phyloP scores from a whole-genome alignment of 2,329 filamentous ascomycete genomes.

The Hypoxylon sp. region DNA sequence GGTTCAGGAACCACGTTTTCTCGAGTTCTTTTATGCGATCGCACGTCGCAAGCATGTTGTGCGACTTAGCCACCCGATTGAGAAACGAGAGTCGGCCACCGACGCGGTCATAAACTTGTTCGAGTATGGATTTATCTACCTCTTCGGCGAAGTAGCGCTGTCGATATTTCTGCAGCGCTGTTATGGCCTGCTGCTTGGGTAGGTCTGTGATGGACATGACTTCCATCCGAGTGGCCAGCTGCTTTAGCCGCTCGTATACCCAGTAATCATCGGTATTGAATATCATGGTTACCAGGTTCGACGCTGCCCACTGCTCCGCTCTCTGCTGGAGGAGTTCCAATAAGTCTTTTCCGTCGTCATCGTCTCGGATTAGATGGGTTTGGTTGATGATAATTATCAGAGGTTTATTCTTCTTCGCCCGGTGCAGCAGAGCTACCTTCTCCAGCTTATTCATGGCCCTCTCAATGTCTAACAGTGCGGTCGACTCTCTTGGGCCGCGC shows the following conservation, averaged over 20 bases:
- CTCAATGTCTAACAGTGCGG: slow-evolving; percentile 93
- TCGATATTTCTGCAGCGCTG: slow-evolving; percentile 84
- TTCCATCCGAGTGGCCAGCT: slow-evolving; percentile 93
- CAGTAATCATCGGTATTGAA: slow-evolving; percentile 99
- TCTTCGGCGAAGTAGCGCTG: slow-evolving; percentile 77
- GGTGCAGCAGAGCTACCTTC: slow-evolving; percentile 85
- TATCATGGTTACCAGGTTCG: slow-evolving; percentile 88
- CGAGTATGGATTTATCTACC: slow-evolving; percentile 66
- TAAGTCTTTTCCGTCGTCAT: slow-evolving; percentile 91
- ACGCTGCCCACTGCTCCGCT: slow-evolving; percentile 95
- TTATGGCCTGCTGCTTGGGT: slow-evolving; percentile 79
- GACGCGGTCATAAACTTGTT: slow-evolving; percentile 85
- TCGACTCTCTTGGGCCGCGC: slow-evolving; percentile 89
- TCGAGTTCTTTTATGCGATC: slow-evolving; percentile 76
- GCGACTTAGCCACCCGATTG: slow-evolving; percentile 87
- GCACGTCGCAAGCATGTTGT: slow-evolving; percentile 83
- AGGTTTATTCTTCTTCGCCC: slow-evolving; percentile 72
- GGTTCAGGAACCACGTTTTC: slow-evolving; percentile 83
- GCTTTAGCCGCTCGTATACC: slow-evolving; percentile 95
- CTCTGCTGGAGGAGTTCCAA: slow-evolving; percentile 95
- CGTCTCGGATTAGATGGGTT: slow-evolving; percentile 88
- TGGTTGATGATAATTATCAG: slow-evolving; percentile 96
- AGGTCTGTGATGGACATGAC: slow-evolving; percentile 88
- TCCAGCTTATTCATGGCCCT: slow-evolving; percentile 97
- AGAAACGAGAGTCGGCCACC: slow-evolving; percentile 90